Conservation (phyloP, 176 grass and related monocot genomes). For the Eragrostis nindensis region DNA sequence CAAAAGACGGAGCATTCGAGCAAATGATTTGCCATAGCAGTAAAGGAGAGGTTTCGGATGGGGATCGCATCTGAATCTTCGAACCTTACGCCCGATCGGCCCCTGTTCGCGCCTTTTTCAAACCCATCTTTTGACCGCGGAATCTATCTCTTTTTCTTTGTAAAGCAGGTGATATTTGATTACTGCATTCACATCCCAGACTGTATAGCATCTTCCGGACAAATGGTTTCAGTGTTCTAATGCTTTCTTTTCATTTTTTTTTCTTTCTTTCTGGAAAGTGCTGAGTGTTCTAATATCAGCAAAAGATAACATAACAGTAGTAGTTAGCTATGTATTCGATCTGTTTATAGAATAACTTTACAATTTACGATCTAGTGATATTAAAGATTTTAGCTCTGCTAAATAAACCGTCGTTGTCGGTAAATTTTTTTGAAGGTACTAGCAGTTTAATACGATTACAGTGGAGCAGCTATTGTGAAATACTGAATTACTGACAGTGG, state of each 20-base stretch:
- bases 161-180: neutral
- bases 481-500: neutral
- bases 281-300: too few species aligned
- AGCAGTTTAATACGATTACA: too few species aligned
- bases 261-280: too few species aligned
- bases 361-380: too few species aligned
- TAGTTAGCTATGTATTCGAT: too few species aligned
- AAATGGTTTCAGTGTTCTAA: neutral
- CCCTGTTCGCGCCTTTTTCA: constrained; percentile 27
- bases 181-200: neutral
- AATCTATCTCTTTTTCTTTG: constrained; percentile 15
- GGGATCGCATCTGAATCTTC: constrained; percentile 22
- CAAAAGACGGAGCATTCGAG: neutral
- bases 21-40: neutral
- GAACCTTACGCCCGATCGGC: neutral
- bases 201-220: neutral
- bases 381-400: too few species aligned
- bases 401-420: too few species aligned
- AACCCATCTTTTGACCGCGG: constrained; percentile 36
- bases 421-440: too few species aligned
- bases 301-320: too few species aligned
- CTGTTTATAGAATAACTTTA: too few species aligned
- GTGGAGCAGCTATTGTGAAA: neutral
- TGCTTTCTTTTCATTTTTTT: neutral
- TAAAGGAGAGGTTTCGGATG: neutral